Conservation (phyloP, 2,329 filamentous ascomycete species). For the Helotiales sp. region DNA sequence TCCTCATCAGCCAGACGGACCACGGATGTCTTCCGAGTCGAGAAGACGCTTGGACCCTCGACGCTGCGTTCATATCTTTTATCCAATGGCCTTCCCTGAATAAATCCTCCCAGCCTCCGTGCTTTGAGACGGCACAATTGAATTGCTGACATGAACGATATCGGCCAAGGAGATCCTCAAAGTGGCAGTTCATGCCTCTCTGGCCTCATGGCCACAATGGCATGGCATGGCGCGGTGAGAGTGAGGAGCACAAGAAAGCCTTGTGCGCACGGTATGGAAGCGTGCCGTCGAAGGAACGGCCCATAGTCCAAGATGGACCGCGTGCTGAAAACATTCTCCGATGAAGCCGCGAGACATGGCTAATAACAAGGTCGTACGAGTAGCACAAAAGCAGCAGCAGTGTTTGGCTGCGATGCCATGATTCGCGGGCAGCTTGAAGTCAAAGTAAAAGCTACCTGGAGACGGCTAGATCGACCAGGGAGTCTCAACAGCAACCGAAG, state of each 20-base stretch:
- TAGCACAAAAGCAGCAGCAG: background rate
- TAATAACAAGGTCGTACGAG: conserved; percentile 19
- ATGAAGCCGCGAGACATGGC: conserved; percentile 20
- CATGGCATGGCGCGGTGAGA: background rate
- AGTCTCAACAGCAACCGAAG: background rate
- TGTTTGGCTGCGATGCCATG: background rate
- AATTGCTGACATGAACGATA: conserved; percentile 20
- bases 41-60: conserved; percentile 19
- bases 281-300: conserved; percentile 10
- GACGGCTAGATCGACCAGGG: background rate
- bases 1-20: conserved; percentile 2
- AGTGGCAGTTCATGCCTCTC: conserved; percentile 9
- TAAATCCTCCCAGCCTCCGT: conserved; percentile 25
- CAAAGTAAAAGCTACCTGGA: background rate
- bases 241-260: conserved; percentile 5
- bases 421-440: background rate
- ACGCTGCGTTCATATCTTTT: conserved; percentile 10
- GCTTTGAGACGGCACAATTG: conserved; percentile 10
- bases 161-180: conserved; percentile 5
- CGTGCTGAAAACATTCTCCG: conserved; percentile 14
- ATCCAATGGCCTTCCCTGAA: conserved; percentile 20
- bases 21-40: conserved; percentile 18
- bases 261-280: conserved; percentile 6
- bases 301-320: conserved; percentile 15
- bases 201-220: conserved; percentile 5